A percentile compares a stretch with the other conserved stretches of the same genome.
phyloP scores from a whole-genome alignment of 2,329 filamentous ascomycete genomes.

The Pezicula carpinea region DNA sequence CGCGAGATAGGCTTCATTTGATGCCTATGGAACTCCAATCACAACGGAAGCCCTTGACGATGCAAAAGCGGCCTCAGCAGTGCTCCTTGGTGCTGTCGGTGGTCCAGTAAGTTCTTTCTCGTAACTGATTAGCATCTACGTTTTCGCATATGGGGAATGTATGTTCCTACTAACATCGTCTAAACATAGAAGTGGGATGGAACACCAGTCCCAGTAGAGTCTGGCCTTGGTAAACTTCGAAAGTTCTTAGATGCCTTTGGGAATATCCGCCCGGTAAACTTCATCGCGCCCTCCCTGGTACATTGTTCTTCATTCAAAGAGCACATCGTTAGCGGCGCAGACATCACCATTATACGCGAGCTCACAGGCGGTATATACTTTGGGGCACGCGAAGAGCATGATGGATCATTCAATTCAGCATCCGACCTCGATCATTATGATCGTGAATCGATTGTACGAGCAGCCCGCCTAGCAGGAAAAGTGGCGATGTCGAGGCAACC shows the following conservation, averaged over 20 bases:
- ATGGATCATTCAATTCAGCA: conserved; percentile 1
- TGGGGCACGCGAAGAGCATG: neutral
- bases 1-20: neutral
- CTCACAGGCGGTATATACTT: conserved; percentile 3
- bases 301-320: neutral
- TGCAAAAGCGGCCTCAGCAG: neutral
- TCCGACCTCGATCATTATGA: neutral
- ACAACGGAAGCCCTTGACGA: neutral
- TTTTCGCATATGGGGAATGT: neutral
- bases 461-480: conserved; percentile 1
- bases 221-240: conserved; percentile 2
- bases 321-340: neutral
- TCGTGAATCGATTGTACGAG: neutral
- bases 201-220: conserved; percentile 1
- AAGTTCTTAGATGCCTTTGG: neutral
- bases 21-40: neutral
- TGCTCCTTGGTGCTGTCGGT: conserved; percentile 1
- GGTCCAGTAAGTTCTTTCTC: conserved; percentile 1
- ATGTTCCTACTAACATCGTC: neutral
- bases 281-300: neutral
- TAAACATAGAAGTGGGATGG: conserved; percentile 1
- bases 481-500: conserved; percentile 1
- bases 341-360: conserved; percentile 2
- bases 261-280: conserved; percentile 1
- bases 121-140: neutral